Conservation (phyloP, 2,329 filamentous ascomycete genomes). For the Verruconis gallopava region DNA sequence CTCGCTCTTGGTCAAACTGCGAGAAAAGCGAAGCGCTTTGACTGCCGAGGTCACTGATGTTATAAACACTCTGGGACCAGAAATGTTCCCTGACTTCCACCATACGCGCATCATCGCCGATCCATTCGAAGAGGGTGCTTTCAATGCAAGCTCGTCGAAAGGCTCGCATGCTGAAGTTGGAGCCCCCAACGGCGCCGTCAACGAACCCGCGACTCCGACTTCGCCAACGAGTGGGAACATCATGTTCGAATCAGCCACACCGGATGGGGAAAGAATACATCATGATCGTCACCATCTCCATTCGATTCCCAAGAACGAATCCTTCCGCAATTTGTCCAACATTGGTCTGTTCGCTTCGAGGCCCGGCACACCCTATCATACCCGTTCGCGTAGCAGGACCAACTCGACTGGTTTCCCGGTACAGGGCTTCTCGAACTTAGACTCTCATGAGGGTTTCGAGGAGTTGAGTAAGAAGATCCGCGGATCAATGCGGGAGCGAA, state of each 20-base stretch:
- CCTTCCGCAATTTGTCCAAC: conserved; percentile 76
- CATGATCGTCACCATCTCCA: conserved; percentile 25
- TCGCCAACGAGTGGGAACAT: conserved; percentile 1
- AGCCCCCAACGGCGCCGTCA: conserved; percentile 6
- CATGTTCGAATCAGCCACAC: conserved; percentile 4
- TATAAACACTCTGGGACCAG: conserved; percentile 89
- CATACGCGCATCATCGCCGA: conserved; percentile 27
- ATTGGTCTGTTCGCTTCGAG: conserved; percentile 85
- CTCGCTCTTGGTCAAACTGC: conserved; percentile 68
- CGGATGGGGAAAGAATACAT: conserved; percentile 10
- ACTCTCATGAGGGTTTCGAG: conserved; percentile 60
- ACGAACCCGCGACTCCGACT: conserved; percentile 7
- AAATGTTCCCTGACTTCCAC: conserved; percentile 82
- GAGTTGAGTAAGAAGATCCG: conserved; percentile 76
- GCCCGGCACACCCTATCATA: conserved; percentile 66
- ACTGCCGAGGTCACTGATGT: conserved; percentile 74
- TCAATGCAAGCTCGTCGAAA: neutral
- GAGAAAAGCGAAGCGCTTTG: conserved; percentile 57
- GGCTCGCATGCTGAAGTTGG: neutral
- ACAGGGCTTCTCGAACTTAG: conserved; percentile 53
- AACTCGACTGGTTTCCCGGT: conserved; percentile 48
- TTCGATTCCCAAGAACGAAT: conserved; percentile 71
- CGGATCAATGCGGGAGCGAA: conserved; percentile 71
- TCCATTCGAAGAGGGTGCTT: conserved; percentile 15
- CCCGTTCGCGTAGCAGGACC: conserved; percentile 57